Conservation (phyloP, 2,329 filamentous ascomycete genomes). For the Fusarium marasasianum region DNA sequence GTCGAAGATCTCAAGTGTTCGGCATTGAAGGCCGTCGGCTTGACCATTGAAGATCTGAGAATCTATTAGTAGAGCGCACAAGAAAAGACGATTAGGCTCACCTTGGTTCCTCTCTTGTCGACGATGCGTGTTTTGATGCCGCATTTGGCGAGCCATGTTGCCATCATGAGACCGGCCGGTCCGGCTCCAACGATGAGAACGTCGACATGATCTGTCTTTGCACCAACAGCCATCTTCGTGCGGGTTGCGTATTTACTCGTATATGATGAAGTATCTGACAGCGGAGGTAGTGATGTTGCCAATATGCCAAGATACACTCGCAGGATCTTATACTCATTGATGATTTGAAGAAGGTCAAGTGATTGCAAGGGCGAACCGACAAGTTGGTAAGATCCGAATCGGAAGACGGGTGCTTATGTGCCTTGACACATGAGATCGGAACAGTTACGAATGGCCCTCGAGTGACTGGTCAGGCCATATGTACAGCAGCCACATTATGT, state of each 20-base stretch:
- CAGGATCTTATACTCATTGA: background rate
- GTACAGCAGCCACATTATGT: background rate
- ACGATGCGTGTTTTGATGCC: slow-evolving; percentile 27
- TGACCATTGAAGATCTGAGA: background rate
- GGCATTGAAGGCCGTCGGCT: slow-evolving; percentile 28
- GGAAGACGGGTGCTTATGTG: background rate
- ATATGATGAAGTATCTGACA: accelerated
- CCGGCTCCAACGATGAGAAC: slow-evolving; percentile 5
- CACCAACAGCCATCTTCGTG: background rate
- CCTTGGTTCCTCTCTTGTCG: slow-evolving; percentile 27
- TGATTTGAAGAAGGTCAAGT: background rate
- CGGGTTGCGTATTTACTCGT: accelerated
- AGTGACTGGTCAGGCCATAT: background rate
- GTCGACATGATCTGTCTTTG: background rate
- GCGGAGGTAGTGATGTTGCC: too few relatives aligned
- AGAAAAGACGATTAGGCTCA: accelerated
- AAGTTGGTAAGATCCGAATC: background rate
- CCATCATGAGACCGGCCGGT: slow-evolving; percentile 2
- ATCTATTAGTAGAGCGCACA: background rate
- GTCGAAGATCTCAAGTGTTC: slow-evolving; percentile 73
- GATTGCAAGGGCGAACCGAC: background rate
- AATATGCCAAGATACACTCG: background rate
- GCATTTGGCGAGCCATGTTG: slow-evolving; percentile 6
- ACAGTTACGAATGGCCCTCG: background rate
- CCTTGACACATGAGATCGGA: background rate